A percentile compares a stretch with the other conserved stretches of the same genome.
Conservation (phyloP, 1,139 yeast genomes). For the Debaryomyces coudertii region DNA sequence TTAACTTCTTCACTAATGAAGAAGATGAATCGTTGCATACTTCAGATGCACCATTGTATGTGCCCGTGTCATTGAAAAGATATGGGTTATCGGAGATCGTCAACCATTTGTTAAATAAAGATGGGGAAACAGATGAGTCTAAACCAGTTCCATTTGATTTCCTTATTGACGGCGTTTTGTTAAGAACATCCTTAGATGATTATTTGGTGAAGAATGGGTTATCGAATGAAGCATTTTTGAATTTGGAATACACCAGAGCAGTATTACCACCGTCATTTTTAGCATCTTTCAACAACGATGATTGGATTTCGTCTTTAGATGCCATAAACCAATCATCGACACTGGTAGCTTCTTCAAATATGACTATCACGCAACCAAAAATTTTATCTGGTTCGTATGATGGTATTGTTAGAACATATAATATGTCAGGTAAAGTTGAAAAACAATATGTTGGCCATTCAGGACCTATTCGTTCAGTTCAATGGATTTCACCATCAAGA, state of each 20-base stretch:
- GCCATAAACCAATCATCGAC: slow-evolving; percentile 39
- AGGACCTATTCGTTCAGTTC: slow-evolving; percentile 80
- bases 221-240: slow-evolving; percentile 78
- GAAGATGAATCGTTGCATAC: slow-evolving; percentile 72
- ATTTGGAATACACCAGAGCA: slow-evolving; percentile 87
- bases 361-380: slow-evolving; percentile 40
- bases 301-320: slow-evolving; percentile 88
- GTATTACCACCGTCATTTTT: slow-evolving; percentile 90
- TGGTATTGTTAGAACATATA: slow-evolving; percentile 90
- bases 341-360: slow-evolving; percentile 34
- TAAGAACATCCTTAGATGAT: slow-evolving; percentile 78
- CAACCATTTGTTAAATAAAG: slow-evolving; percentile 70
- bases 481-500: slow-evolving; percentile 75
- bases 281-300: slow-evolving; percentile 89
- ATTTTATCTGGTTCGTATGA: slow-evolving; percentile 92
- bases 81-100: slow-evolving; percentile 94
- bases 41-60: slow-evolving; percentile 82
- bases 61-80: slow-evolving; percentile 83
- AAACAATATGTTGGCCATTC: slow-evolving; percentile 86
- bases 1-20: slow-evolving; percentile 85
- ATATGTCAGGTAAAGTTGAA: slow-evolving; percentile 78
- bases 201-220: slow-evolving; percentile 77
- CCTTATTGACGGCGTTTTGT: slow-evolving; percentile 78
- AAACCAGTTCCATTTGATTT: slow-evolving; percentile 89
- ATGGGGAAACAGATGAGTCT: slow-evolving; percentile 40